Base-by-base conservation (phyloP, 805 yeast species). In the Lachancea dasiensis region DNA sequence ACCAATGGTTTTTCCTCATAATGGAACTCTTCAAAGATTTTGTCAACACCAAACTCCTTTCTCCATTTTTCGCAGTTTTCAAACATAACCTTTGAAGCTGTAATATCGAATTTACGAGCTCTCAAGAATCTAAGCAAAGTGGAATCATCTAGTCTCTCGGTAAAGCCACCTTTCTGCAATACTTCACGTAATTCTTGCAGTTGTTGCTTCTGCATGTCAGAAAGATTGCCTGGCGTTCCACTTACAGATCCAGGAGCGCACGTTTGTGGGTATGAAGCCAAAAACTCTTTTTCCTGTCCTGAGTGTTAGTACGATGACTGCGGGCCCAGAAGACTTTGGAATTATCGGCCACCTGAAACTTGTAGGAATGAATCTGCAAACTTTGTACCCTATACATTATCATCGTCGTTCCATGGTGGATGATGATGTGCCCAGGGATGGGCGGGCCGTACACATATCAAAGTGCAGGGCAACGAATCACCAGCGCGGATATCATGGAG, bases 1-100 rank as follows among this genome's bases (percentile, higher is more conserved):
- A 89, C 96, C 36, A 76, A 63, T 19, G 92, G 83, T 68, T 92
- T 92, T 69, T 92, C 98, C n/a, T 76, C 79, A 67, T 90, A 92
- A 45, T 84, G 79, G 73, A 90, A 92, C 59, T 86, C 95, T 50
- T 72, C 69, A 56, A 92, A 71, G 47, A 92, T 82, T 31, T 90
- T 85, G 65, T 90, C 82, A 24, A 87, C 77, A 45, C 95, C 96
- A 50, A 72, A 86, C 45, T 79, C 84, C 55, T 74, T 66, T 63
- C 98, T 79, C 98, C 98, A 92, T 45, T 74, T 75, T 67, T 92
- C 96, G 64, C 96, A 89, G 45, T 74, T 78, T 43, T 70, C 75
- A 58, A 72, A 87, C 98, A 92, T 92, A 44, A 72, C 76, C 54
- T 73, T 72, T 20, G 98, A 84, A 54, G 79, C 75, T 43, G 67